Evolutionary conservation across 331 rosid species (phyloP).

Genomic region (Rhamnella rubrinervis): DNA sequence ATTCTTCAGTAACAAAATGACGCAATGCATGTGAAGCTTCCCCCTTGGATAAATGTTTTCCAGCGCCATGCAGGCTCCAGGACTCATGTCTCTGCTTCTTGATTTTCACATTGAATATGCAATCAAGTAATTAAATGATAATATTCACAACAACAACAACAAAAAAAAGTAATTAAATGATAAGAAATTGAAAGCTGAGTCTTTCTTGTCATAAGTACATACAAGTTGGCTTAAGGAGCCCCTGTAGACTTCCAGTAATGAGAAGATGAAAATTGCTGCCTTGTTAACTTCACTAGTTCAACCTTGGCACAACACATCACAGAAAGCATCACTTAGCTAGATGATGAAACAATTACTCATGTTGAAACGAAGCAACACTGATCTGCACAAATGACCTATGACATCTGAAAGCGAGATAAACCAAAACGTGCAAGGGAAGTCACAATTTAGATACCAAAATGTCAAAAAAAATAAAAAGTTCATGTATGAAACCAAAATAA

Average conservation of each 20-base stretch:
- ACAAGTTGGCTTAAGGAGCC: conserved; percentile 93
- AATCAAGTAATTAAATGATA: conserved; percentile 15
- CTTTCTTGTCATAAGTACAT: conserved; percentile 31
- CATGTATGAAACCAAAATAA: too few species aligned
- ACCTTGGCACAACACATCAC: conserved; percentile 50
- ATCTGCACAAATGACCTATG: background rate
- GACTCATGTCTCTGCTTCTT: conserved; percentile 80
- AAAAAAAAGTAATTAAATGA: too few species aligned
- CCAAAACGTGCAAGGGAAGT: background rate
- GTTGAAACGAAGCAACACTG: background rate
- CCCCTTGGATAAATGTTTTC: conserved; percentile 79
- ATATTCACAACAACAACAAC: too few species aligned
- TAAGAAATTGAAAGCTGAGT: conserved; percentile 11
- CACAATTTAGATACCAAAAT: too few species aligned
- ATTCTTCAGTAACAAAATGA: conserved; percentile 75
- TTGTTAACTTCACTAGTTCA: conserved; percentile 67
- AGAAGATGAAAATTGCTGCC: conserved; percentile 84
- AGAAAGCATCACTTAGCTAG: background rate
- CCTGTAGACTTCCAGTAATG: conserved; percentile 88
- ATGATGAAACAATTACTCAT: background rate
- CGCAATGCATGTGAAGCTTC: conserved; percentile 92
- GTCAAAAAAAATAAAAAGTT: too few species aligned
- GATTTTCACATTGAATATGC: conserved; percentile 33
- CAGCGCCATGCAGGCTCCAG: conserved; percentile 78
- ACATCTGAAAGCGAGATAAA: background rate